phyloP scores from a whole-genome alignment of 768 basidiomycete species.

The Stropharia rugosoannulata region DNA sequence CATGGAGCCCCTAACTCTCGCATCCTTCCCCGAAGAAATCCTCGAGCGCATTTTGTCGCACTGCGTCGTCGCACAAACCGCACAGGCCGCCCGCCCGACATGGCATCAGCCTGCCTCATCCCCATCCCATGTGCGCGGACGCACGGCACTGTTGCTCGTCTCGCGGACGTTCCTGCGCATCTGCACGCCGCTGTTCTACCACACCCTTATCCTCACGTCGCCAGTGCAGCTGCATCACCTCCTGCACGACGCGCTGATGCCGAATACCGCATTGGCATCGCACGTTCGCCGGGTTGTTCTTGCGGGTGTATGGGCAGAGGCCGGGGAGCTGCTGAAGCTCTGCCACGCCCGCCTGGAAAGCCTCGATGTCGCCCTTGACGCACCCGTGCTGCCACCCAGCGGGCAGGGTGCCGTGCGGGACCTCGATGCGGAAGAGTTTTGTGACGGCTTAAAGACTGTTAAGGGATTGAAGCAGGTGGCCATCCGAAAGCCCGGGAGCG shows the following conservation, averaged over 20 bases:
- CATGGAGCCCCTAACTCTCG: conserved; percentile 13
- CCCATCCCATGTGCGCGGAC: conserved; percentile 32
- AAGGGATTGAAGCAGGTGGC: conserved; percentile 42
- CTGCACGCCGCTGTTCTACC: conserved; percentile 56
- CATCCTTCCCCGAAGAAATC: conserved; percentile 32
- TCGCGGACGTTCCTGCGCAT: conserved; percentile 55
- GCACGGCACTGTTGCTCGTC: conserved; percentile 53
- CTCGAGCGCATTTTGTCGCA: conserved; percentile 30
- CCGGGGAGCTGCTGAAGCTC: conserved; percentile 35
- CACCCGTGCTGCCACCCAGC: conserved; percentile 24
- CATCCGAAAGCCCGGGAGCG: conserved; percentile 47
- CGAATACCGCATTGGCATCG: conserved; percentile 34
- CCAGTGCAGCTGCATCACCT: conserved; percentile 36
- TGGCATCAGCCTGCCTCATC: conserved; percentile 14
- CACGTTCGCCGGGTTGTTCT: conserved; percentile 43
- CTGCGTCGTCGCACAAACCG: conserved; percentile 20
- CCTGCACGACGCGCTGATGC: conserved; percentile 35
- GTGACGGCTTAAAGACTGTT: conserved; percentile 37
- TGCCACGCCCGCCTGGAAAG: conserved; percentile 19
- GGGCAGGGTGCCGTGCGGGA: conserved; percentile 12
- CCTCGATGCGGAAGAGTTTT: conserved; percentile 35
- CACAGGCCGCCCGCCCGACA: conserved; percentile 9
- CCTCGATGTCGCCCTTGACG: conserved; percentile 38
- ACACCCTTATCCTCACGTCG: conserved; percentile 44
- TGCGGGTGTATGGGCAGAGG: conserved; percentile 37